A percentile compares a stretch with the other conserved stretches of the same genome.
phyloP scores from a whole-genome alignment of 805 yeast genomes.

The Candida jianshihensis region DNA sequence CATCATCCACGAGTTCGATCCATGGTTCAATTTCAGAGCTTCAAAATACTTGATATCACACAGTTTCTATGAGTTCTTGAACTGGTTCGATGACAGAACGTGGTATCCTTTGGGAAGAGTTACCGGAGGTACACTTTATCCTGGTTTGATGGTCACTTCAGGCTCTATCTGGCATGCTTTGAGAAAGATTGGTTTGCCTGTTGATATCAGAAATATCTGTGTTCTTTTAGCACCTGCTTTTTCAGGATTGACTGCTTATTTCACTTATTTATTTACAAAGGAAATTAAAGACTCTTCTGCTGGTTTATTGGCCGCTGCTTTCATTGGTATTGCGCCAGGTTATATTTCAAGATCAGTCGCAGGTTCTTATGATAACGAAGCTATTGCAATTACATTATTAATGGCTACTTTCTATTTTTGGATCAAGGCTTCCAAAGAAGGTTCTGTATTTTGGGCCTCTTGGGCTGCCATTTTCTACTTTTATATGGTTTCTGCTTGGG shows the following conservation, averaged over 20 bases:
- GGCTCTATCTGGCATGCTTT: slow-evolving; percentile 79
- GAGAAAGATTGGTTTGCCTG: slow-evolving; percentile 61
- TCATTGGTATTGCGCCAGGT: slow-evolving; percentile 98
- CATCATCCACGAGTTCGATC: slow-evolving; percentile 96
- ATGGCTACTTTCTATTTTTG: slow-evolving; percentile 95
- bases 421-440: slow-evolving; percentile 90
- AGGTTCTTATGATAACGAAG: slow-evolving; percentile 98
- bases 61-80: slow-evolving; percentile 84
- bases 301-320: slow-evolving; percentile 86
- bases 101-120: slow-evolving; percentile 99
- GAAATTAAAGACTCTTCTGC: slow-evolving; percentile 89
- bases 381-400: slow-evolving; percentile 91
- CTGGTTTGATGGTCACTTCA: slow-evolving; percentile 98
- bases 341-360: slow-evolving; percentile 98
- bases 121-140: slow-evolving; percentile 97
- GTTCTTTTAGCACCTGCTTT: slow-evolving; percentile 96
- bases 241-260: slow-evolving; percentile 85
- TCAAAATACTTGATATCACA: slow-evolving; percentile 83
- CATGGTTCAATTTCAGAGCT: slow-evolving; percentile 95
- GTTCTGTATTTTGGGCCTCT: slow-evolving; percentile 79
- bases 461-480: slow-evolving; percentile 85
- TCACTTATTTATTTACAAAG: slow-evolving; percentile 77
- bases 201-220: slow-evolving; percentile 93
- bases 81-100: slow-evolving; percentile 98
- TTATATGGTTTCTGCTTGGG: slow-evolving; percentile 99